Conservation (phyloP, 2,329 filamentous ascomycete species). For the Phialemonium atrogriseum region DNA sequence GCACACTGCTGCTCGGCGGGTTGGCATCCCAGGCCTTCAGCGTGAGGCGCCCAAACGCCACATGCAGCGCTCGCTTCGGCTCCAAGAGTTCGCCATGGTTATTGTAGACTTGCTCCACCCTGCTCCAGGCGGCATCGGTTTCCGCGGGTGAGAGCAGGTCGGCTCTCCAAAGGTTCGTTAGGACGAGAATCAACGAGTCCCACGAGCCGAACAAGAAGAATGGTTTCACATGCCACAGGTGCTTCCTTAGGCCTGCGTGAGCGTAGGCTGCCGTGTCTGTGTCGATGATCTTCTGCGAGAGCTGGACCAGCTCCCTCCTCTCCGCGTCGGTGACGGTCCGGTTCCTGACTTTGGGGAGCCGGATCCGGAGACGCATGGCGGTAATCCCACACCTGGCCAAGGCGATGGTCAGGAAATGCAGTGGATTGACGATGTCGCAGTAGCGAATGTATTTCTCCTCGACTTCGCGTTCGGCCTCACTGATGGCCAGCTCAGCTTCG, state of each 20-base stretch:
- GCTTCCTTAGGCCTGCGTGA: slow-evolving; percentile 15
- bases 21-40: slow-evolving; percentile 23
- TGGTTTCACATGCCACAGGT: slow-evolving; percentile 21
- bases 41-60: slow-evolving; percentile 19
- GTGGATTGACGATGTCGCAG: slow-evolving; percentile 30
- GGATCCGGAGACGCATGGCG: slow-evolving; percentile 14
- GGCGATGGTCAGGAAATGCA: slow-evolving; percentile 23
- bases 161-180: slow-evolving; percentile 17
- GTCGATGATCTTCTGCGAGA: slow-evolving; percentile 28
- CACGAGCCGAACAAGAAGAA: slow-evolving; percentile 25
- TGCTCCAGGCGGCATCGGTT: slow-evolving; percentile 14
- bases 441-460: slow-evolving; percentile 34
- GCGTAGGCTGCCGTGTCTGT: slow-evolving; percentile 22
- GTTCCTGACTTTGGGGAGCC: slow-evolving; percentile 14
- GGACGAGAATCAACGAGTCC: slow-evolving; percentile 22
- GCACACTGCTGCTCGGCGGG: slow-evolving; percentile 2
- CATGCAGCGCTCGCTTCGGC: slow-evolving; percentile 17
- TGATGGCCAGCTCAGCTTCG: slow-evolving; percentile 22
- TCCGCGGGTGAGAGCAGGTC: slow-evolving; percentile 12
- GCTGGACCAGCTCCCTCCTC: slow-evolving; percentile 15
- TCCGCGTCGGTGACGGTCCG: slow-evolving; percentile 16
- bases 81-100: slow-evolving; percentile 21
- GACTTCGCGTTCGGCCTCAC: slow-evolving; percentile 29
- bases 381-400: slow-evolving; percentile 18
- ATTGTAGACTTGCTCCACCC: slow-evolving; percentile 16